These are phyloP conservation scores for Penicillium sumatraense DNA, from an alignment of 2,329 filamentous ascomycete genomes.

Conservation along the genomic window DNA sequence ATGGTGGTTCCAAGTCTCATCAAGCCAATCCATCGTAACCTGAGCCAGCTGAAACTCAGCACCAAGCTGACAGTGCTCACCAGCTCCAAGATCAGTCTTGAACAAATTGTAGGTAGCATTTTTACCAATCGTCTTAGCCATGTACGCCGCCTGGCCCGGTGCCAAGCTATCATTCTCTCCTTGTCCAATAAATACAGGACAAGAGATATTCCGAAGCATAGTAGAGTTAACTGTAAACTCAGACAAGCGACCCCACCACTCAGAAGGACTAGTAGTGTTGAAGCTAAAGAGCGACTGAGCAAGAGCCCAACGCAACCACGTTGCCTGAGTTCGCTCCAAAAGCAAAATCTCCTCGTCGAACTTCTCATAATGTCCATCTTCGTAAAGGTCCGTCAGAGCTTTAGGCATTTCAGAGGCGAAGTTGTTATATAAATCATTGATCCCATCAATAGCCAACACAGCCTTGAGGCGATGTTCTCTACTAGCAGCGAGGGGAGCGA, in stretches of 20 bases:
- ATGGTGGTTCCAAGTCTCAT: background rate
- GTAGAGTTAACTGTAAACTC: background rate
- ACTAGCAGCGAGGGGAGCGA: background rate
- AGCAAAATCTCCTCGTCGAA: background rate
- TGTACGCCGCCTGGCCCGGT: slow-evolving; percentile 21
- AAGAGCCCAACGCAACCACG: background rate
- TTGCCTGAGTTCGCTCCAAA: background rate
- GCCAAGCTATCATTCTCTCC: slow-evolving; percentile 12
- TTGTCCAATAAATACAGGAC: slow-evolving; percentile 5
- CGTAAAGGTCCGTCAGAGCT: background rate
- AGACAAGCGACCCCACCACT: background rate
- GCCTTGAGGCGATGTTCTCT: slow-evolving; percentile 1
- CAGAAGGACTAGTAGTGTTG: background rate
- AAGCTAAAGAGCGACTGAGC: slow-evolving; percentile 1
- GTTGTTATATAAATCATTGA: background rate
- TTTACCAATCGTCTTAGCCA: slow-evolving; percentile 20
- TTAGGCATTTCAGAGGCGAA: background rate
- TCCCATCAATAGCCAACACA: background rate
- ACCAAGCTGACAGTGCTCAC: slow-evolving; percentile 31
- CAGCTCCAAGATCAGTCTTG: slow-evolving; percentile 25
- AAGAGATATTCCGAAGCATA: background rate
- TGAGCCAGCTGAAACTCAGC: slow-evolving; percentile 26
- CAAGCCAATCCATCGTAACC: background rate
- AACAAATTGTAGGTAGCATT: slow-evolving; percentile 23
- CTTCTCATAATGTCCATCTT: background rate